Percentiles rank a stretch among this genome's conserved stretches.
phyloP scores from a whole-genome alignment of 306 rosid species.

The Malus sieversii region DNA sequence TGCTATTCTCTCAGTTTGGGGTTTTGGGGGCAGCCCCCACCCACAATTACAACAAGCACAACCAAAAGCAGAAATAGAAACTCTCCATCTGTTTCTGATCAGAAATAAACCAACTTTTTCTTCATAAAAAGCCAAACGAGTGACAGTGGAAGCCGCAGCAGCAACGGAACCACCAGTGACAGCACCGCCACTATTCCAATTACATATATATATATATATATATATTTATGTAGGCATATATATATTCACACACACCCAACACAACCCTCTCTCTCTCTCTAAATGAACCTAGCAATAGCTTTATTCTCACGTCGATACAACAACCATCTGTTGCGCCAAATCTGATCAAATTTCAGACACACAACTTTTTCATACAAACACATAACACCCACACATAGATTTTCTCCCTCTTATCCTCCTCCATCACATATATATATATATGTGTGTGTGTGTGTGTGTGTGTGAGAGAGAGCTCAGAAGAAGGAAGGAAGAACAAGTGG shows the following conservation, averaged over 20 bases:
- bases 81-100: slow-evolving; percentile 6
- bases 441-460: too few species aligned
- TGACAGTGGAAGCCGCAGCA: background rate
- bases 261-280: background rate
- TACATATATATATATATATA: background rate
- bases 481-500: background rate
- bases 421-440: background rate
- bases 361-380: slow-evolving; percentile 14
- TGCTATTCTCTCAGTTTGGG: background rate
- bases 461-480: background rate
- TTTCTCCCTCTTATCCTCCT: background rate
- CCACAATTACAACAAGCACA: too few species aligned
- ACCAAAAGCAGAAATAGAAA: background rate
- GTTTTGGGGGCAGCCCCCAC: background rate
- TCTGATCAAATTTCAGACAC: slow-evolving; percentile 46
- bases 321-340: background rate
- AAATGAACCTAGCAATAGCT: background rate
- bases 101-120: background rate
- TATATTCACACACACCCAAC: background rate
- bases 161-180: background rate
- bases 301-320: background rate
- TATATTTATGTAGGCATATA: background rate
- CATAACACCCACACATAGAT: slow-evolving; percentile 35
- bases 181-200: background rate
- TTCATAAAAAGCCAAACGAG: background rate